These are phyloP conservation scores for Nemania sp. DNA, from an alignment of 2,329 filamentous ascomycete species.

Conservation along the genomic window DNA sequence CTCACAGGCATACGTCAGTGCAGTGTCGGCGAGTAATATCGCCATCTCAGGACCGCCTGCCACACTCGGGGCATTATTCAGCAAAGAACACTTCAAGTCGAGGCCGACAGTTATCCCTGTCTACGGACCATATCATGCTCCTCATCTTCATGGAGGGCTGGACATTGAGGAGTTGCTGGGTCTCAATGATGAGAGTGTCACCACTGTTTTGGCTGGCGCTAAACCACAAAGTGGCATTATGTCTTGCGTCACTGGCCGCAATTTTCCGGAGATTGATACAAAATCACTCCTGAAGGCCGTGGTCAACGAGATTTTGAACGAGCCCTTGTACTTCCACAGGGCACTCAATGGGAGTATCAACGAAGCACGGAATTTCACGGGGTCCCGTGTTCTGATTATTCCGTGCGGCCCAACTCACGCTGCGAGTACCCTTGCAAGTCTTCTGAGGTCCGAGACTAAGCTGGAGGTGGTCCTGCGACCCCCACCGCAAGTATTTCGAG, in stretches of 20 bases:
- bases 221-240: conserved; percentile 54
- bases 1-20: conserved; percentile 58
- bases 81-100: conserved; percentile 45
- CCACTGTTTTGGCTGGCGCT: conserved; percentile 47
- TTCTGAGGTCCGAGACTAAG: conserved; percentile 48
- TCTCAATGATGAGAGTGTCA: conserved; percentile 47
- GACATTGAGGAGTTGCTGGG: conserved; percentile 53
- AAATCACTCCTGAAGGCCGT: conserved; percentile 49
- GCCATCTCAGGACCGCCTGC: conserved; percentile 60
- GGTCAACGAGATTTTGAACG: conserved; percentile 55
- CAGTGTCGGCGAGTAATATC: conserved; percentile 52
- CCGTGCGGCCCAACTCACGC: conserved; percentile 57
- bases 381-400: conserved; percentile 50
- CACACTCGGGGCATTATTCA: conserved; percentile 51
- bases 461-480: conserved; percentile 49
- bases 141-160: conserved; percentile 53
- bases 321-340: conserved; percentile 53
- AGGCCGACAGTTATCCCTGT: conserved; percentile 56
- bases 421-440: conserved; percentile 50
- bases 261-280: conserved; percentile 48
- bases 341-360: conserved; percentile 54
- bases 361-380: conserved; percentile 47
- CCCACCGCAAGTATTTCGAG: conserved; percentile 43
- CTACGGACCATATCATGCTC: conserved; percentile 61
- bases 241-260: conserved; percentile 54